These are phyloP conservation scores for Juglanconis juglandina DNA, from an alignment of 2,329 filamentous ascomycete genomes.

Conservation along the genomic window DNA sequence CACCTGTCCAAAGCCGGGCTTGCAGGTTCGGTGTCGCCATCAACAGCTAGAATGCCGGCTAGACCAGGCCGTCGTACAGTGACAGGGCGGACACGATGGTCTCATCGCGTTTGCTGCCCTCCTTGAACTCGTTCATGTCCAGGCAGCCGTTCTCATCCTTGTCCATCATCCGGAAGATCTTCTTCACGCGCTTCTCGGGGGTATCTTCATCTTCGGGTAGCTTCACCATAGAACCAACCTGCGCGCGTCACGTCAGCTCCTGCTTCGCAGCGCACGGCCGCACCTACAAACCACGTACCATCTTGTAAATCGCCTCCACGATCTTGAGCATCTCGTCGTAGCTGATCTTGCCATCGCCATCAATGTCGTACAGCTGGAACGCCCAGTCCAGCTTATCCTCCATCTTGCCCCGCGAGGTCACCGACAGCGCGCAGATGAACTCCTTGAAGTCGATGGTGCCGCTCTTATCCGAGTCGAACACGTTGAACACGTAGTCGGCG, in stretches of 20 bases:
- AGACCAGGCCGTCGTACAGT: conserved; percentile 93
- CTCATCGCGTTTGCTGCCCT: conserved; percentile 97
- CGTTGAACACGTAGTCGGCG: conserved; percentile 98
- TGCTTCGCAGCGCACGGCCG: background rate
- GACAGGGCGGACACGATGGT: conserved; percentile 97
- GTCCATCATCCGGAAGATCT: conserved; percentile 99
- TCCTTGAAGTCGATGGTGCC: conserved; percentile 99
- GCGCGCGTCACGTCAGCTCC: conserved; percentile 3
- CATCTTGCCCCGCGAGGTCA: conserved; percentile 97
- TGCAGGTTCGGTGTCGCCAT: background rate
- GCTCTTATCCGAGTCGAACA: conserved; percentile 96
- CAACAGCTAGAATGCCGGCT: conserved; percentile 10
- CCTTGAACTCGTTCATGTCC: conserved; percentile 98
- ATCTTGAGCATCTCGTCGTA: conserved; percentile 99
- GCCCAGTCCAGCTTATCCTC: conserved; percentile 99
- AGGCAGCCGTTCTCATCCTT: conserved; percentile 98
- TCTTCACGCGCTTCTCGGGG: conserved; percentile 93
- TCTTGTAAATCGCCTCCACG: conserved; percentile 99
- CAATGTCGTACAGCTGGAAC: conserved; percentile 98
- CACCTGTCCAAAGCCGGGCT: too few relatives aligned
- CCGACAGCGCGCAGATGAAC: conserved; percentile 96
- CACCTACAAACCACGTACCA: conserved; percentile 59
- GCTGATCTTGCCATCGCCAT: conserved; percentile 97
- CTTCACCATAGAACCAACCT: conserved; percentile 99
- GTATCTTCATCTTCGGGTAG: conserved; percentile 98